Percentiles rank a stretch among this genome's conserved stretches.
Conservation (phyloP, 2,329 filamentous ascomycete genomes). For the Claviceps arundinis region DNA sequence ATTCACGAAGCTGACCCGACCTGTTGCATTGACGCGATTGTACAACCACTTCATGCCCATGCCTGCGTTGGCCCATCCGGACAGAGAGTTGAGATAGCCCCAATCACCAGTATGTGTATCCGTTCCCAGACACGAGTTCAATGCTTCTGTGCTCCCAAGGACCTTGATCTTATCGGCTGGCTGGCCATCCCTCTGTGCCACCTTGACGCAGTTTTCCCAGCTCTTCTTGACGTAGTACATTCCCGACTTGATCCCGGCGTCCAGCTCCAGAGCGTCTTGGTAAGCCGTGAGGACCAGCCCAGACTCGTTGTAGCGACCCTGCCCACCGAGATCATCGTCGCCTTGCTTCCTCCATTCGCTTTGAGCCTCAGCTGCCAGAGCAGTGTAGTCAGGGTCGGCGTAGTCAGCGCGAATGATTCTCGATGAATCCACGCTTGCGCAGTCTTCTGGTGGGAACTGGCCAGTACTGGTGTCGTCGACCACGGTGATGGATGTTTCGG, state of each 20-base stretch:
- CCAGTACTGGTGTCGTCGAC: constrained; percentile 38
- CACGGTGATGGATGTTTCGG: constrained; percentile 41
- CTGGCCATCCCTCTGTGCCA: constrained; percentile 27
- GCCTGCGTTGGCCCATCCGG: constrained; percentile 72
- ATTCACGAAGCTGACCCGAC: constrained; percentile 41
- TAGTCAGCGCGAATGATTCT: constrained; percentile 66
- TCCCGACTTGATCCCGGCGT: constrained; percentile 26
- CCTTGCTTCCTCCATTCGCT: constrained; percentile 51
- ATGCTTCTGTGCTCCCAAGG: constrained; percentile 29
- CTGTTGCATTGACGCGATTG: constrained; percentile 36
- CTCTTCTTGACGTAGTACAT: constrained; percentile 47
- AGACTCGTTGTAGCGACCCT: constrained; percentile 56
- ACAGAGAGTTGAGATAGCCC: constrained; percentile 62
- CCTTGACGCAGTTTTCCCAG: constrained; percentile 44
- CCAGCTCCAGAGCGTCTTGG: constrained; percentile 17
- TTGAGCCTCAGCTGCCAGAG: constrained; percentile 59
- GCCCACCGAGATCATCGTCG: constrained; percentile 41
- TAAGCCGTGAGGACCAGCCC: constrained; percentile 54
- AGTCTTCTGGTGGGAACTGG: constrained; percentile 47
- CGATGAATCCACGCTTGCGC: constrained; percentile 48
- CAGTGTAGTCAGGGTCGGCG: constrained; percentile 61
- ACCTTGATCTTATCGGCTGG: constrained; percentile 27
- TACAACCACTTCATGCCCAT: constrained; percentile 54
- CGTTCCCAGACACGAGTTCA: constrained; percentile 32
- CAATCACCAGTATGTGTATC: constrained; percentile 43